These are phyloP conservation scores for Talaromyces sp. DNA, from an alignment of 2,329 filamentous ascomycete species.

Conservation along the genomic window DNA sequence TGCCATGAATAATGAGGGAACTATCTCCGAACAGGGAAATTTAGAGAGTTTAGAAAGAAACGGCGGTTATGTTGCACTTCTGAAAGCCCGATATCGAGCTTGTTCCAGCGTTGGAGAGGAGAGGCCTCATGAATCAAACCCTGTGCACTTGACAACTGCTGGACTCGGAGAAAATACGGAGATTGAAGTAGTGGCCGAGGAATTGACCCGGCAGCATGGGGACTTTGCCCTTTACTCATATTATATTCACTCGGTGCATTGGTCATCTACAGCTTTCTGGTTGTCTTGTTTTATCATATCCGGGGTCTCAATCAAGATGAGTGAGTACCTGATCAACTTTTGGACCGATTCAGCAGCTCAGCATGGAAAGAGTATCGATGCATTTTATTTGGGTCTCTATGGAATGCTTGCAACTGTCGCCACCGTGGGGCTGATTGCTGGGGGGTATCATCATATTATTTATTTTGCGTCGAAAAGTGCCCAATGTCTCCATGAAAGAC, in stretches of 20 bases:
- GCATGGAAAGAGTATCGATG: not conserved
- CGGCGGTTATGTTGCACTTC: constrained; percentile 1
- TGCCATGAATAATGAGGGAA: not conserved
- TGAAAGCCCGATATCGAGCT: not conserved
- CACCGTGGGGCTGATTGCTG: not conserved
- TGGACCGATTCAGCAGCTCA: not conserved
- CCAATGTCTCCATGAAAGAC: not conserved
- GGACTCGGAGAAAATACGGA: not conserved
- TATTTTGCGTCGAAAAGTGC: not conserved
- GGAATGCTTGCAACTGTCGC: not conserved
- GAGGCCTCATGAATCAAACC: not conserved
- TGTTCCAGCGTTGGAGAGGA: not conserved
- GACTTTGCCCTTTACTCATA: constrained; percentile 3
- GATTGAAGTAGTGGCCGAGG: not conserved
- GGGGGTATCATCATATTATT: constrained; percentile 1
- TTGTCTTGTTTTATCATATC: not conserved
- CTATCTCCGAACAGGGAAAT: constrained; percentile 1
- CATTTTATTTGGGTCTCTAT: constrained; percentile 2
- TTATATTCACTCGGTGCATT: constrained; percentile 1
- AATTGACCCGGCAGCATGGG: not conserved
- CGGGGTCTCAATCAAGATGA: not conserved
- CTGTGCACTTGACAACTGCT: not conserved
- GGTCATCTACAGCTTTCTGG: not conserved
- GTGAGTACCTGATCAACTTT: not conserved
- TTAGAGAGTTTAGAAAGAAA: not conserved